Conservation (phyloP, 805 yeast species). For the Maudiozyma saulgeensis region DNA sequence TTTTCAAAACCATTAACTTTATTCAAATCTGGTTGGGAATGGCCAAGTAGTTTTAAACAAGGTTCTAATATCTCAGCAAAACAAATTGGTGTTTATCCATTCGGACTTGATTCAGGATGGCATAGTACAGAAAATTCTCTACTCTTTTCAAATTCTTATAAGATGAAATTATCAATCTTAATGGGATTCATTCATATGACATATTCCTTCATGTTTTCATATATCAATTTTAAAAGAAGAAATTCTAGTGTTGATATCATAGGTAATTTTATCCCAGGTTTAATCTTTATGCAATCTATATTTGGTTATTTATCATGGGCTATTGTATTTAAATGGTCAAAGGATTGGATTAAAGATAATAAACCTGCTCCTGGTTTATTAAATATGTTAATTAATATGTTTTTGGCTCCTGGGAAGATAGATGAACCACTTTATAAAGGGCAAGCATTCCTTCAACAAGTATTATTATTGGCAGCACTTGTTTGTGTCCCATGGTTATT, state of each 20-base stretch:
- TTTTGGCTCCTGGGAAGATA: slow-evolving; percentile 81
- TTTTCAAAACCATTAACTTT: slow-evolving; percentile 86
- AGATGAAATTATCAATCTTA: slow-evolving; percentile 90
- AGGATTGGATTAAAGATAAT: slow-evolving; percentile 75
- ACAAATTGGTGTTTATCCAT: slow-evolving; percentile 57
- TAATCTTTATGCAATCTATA: slow-evolving; percentile 90
- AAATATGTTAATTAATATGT: slow-evolving; percentile 94
- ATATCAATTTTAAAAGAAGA: slow-evolving; percentile 67
- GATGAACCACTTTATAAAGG: slow-evolving; percentile 74
- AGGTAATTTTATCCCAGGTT: slow-evolving; percentile 91
- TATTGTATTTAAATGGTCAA: slow-evolving; percentile 88
- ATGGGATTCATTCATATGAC: slow-evolving; percentile 95
- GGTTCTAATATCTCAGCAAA: slow-evolving; percentile 66
- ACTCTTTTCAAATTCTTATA: slow-evolving; percentile 87
- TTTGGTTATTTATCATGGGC: slow-evolving; percentile 84
- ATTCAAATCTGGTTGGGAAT: slow-evolving; percentile 85
- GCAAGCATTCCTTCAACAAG: slow-evolving; percentile 66
- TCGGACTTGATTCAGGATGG: slow-evolving; percentile 94
- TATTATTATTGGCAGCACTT: slow-evolving; percentile 66
- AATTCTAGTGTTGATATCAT: slow-evolving; percentile 67
- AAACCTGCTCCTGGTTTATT: slow-evolving; percentile 85
- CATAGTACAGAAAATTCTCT: slow-evolving; percentile 92
- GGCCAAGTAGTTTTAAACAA: slow-evolving; percentile 66
- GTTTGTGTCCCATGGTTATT: slow-evolving; percentile 89
- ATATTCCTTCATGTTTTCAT: slow-evolving; percentile 76